These are phyloP conservation scores for Teunomyces atbi DNA, from an alignment of 805 yeast species.

Conservation along the genomic window DNA sequence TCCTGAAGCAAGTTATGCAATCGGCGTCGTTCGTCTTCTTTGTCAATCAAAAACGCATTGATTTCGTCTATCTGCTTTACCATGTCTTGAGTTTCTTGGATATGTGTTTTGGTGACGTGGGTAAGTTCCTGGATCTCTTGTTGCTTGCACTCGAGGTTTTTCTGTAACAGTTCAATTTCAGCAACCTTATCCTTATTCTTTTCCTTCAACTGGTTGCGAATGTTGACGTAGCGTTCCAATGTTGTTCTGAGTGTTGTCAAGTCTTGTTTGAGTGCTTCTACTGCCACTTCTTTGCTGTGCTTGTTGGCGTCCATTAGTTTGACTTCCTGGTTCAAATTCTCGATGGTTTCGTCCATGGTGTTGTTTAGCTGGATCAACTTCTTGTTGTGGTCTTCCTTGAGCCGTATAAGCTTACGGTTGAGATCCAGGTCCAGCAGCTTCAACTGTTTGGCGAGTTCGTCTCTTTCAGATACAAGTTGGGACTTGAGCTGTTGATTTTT, in stretches of 20 bases:
- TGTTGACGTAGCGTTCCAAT: not conserved
- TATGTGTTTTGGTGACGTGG: slow-evolving; percentile 4
- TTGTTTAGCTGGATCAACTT: slow-evolving; percentile 13
- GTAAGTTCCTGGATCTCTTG: slow-evolving; percentile 9
- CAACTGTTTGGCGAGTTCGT: slow-evolving; percentile 14
- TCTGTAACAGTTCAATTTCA: slow-evolving; percentile 16
- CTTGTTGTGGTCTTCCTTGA: slow-evolving; percentile 25
- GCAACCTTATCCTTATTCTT: slow-evolving; percentile 11
- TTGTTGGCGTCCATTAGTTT: slow-evolving; percentile 6
- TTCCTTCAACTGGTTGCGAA: slow-evolving; percentile 2
- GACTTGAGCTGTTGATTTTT: slow-evolving; percentile 27
- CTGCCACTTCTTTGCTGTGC: slow-evolving; percentile 4
- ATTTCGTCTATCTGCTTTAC: slow-evolving; percentile 3
- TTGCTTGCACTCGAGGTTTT: slow-evolving; percentile 10
- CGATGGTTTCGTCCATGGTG: slow-evolving; percentile 16
- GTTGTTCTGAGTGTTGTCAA: slow-evolving; percentile 1
- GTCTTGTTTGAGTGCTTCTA: slow-evolving; percentile 9
- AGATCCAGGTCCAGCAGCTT: slow-evolving; percentile 13
- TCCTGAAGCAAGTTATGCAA: slow-evolving; percentile 79
- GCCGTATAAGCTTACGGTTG: slow-evolving; percentile 20
- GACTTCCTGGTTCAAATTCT: slow-evolving; percentile 11
- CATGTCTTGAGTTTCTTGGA: slow-evolving; percentile 7
- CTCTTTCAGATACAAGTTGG: slow-evolving; percentile 12
- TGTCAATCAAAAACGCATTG: slow-evolving; percentile 39
- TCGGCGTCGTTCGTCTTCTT: slow-evolving; percentile 57